Conservation (phyloP, 306 rosid species). For the Hylodesmum podocarpum region DNA sequence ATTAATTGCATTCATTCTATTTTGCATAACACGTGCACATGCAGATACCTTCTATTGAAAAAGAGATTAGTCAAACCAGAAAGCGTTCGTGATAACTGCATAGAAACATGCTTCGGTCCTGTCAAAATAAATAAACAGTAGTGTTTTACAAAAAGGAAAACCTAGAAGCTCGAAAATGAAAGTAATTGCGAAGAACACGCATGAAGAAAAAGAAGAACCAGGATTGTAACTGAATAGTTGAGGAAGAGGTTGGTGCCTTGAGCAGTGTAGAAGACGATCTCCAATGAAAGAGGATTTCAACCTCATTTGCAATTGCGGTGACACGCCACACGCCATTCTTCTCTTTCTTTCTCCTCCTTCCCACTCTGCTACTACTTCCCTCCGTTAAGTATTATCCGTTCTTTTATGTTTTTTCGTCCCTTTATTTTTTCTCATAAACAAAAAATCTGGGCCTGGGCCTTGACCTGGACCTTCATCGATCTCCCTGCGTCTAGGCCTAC, state of each 20-base stretch:
- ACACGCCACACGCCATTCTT: conserved; percentile 38
- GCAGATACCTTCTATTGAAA: conserved; percentile 72
- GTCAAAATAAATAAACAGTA: not conserved
- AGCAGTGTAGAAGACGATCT: conserved; percentile 41
- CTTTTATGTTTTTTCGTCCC: not conserved
- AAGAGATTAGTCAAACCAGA: conserved; percentile 74
- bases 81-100: conserved; percentile 72
- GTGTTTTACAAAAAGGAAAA: not conserved
- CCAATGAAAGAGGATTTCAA: conserved; percentile 49
- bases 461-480: not conserved
- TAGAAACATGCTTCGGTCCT: conserved; percentile 67
- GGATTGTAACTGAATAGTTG: conserved; percentile 48
- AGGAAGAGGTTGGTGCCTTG: conserved; percentile 51
- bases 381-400: conserved; percentile 7
- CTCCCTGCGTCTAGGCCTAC: not conserved
- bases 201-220: conserved; percentile 34
- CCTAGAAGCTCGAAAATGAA: not conserved
- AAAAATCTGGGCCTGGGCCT: not conserved
- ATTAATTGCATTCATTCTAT: not conserved
- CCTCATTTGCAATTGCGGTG: conserved; percentile 45
- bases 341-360: not conserved
- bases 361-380: not conserved
- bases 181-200: not conserved
- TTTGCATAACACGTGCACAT: not conserved
- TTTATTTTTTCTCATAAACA: not conserved